These are phyloP conservation scores for Solanum chiquidenum DNA, from an alignment of 257 asterid genomes.

Conservation along the genomic window DNA sequence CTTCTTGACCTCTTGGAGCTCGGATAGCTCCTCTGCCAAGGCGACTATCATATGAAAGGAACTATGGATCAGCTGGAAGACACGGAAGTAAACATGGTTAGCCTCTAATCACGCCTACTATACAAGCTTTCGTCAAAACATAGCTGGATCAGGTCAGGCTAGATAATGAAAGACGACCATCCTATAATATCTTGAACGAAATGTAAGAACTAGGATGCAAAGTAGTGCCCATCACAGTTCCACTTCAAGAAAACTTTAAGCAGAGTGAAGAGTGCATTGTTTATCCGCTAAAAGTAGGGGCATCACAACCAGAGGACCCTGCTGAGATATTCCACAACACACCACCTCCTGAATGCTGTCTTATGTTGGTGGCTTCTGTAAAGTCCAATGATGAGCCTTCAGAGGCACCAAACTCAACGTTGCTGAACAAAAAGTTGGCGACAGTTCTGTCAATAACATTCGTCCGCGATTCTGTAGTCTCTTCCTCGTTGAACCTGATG, in stretches of 20 bases:
- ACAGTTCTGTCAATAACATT: slow-evolving; percentile 40
- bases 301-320: neutral
- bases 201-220: neutral
- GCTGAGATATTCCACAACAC: neutral
- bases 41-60: neutral
- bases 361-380: neutral
- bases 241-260: neutral
- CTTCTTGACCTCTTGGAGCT: neutral
- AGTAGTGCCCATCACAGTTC: neutral
- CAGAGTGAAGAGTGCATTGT: neutral
- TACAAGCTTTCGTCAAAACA: neutral
- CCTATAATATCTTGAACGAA: neutral
- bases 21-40: neutral
- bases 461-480: neutral
- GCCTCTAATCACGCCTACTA: neutral
- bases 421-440: slow-evolving; percentile 32
- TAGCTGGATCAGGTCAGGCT: neutral
- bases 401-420: neutral
- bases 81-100: neutral
- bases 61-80: neutral
- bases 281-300: neutral
- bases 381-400: slow-evolving; percentile 11
- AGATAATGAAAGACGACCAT: neutral
- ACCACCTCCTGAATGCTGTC: neutral
- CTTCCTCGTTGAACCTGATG: neutral